Percentiles rank a stretch among this genome's conserved stretches.
These are phyloP conservation scores for Aristolochia fimbriata DNA, from an alignment of 164 flowering plant genomes.

Conservation along the genomic window DNA sequence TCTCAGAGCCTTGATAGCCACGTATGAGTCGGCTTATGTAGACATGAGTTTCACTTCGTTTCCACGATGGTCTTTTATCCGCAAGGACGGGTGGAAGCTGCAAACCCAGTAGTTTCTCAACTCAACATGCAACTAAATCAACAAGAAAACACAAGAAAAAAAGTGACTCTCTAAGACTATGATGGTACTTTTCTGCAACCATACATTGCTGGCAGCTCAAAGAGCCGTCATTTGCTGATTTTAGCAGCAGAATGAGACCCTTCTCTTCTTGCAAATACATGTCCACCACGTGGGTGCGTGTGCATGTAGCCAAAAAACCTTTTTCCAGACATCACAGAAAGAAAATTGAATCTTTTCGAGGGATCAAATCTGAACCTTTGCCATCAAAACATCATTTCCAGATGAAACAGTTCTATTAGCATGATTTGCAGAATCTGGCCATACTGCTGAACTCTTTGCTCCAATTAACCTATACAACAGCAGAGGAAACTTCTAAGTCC, in stretches of 20 bases:
- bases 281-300: too few relatives aligned
- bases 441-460: conserved; percentile 19
- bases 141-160: neutral
- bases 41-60: conserved; percentile 51
- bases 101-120: neutral
- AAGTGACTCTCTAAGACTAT: neutral
- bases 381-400: conserved; percentile 9
- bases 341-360: too few relatives aligned
- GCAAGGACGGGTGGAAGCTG: conserved; percentile 23
- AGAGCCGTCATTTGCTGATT: too few relatives aligned
- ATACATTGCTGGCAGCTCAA: neutral
- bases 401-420: conserved; percentile 11
- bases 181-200: neutral
- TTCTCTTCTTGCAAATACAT: too few relatives aligned
- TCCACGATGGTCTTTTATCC: conserved; percentile 25
- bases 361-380: neutral
- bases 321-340: too few relatives aligned
- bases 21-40: conserved; percentile 43
- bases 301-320: too few relatives aligned
- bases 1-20: conserved; percentile 22
- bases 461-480: too few relatives aligned
- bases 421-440: conserved; percentile 26
- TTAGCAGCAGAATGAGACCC: too few relatives aligned
- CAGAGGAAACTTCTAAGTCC: too few relatives aligned
- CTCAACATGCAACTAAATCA: neutral